phyloP scores from a whole-genome alignment of 306 rosid species.

The Calophaca sinica region DNA sequence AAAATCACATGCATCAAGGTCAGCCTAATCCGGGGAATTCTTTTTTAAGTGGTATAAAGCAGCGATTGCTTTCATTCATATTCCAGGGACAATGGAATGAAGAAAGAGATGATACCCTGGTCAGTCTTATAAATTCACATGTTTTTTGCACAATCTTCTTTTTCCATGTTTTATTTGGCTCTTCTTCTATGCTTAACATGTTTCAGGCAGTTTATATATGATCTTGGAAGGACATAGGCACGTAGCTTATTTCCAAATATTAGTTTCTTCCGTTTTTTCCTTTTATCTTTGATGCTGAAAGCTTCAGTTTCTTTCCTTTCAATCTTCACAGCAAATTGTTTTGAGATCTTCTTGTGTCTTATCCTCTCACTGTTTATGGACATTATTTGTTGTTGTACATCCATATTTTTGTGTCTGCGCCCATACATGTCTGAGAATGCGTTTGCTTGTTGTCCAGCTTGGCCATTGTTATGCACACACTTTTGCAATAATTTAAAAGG shows the following conservation, averaged over 20 bases:
- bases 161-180: constrained; percentile 39
- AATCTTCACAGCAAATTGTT: neutral
- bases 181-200: neutral
- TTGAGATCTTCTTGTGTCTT: neutral
- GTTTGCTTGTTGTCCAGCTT: neutral
- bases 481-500: constrained; percentile 8
- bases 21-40: constrained; percentile 58
- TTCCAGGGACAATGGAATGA: constrained; percentile 87
- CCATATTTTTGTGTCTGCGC: no score
- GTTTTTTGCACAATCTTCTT: constrained; percentile 37
- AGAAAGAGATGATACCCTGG: constrained; percentile 82
- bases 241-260: constrained; percentile 18
- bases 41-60: constrained; percentile 88
- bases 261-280: neutral
- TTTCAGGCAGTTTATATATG: constrained; percentile 6
- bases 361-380: constrained; percentile 18
- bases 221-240: constrained; percentile 34
- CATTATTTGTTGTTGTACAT: no score
- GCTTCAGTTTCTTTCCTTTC: neutral
- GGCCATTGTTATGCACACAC: neutral
- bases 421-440: neutral
- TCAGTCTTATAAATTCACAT: constrained; percentile 55
- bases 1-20: constrained; percentile 61
- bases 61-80: constrained; percentile 92
- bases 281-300: neutral